Evolutionary conservation across 768 basidiomycete species (phyloP).

Genomic region (Boletus bicolor): DNA sequence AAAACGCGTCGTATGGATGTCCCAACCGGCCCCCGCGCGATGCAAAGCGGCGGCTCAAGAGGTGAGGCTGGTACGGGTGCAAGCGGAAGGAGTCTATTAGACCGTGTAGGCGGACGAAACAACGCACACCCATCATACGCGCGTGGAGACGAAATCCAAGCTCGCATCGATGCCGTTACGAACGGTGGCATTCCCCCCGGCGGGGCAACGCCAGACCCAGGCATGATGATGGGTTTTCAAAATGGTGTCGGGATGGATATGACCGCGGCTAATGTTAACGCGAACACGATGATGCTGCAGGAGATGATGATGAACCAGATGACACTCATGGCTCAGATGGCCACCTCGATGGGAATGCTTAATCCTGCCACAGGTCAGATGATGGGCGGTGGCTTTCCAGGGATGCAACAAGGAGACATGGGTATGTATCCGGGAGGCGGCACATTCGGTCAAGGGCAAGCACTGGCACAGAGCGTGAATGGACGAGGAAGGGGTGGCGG

Average conservation of each 20-base stretch:
- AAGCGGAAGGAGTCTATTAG: constrained; percentile 64
- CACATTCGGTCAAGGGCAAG: constrained; percentile 21
- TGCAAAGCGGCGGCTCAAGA: constrained; percentile 41
- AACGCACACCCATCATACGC: constrained; percentile 30
- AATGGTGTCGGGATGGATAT: constrained; percentile 44
- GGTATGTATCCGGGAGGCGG: constrained; percentile 40
- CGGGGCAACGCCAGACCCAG: constrained; percentile 24
- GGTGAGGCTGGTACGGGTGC: constrained; percentile 16
- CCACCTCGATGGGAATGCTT: constrained; percentile 76
- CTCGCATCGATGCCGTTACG: constrained; percentile 76
- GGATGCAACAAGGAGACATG: constrained; percentile 54
- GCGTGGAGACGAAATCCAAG: constrained; percentile 69
- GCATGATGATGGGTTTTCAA: constrained; percentile 44
- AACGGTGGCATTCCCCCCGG: constrained; percentile 44
- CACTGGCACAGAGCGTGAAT: constrained; percentile 19
- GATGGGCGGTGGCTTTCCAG: constrained; percentile 54
- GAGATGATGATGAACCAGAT: constrained; percentile 92
- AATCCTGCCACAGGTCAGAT: constrained; percentile 57
- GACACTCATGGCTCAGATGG: constrained; percentile 93
- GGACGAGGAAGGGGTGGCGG: constrained; percentile 45
- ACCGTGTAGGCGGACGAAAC: constrained; percentile 68
- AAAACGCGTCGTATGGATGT: constrained; percentile 73
- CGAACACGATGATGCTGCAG: constrained; percentile 72
- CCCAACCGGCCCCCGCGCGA: constrained; percentile 84
- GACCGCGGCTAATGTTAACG: constrained; percentile 51